A percentile compares a stretch with the other conserved stretches of the same genome.
phyloP scores from a whole-genome alignment of 2,329 filamentous ascomycete species.

The Madurella fahalii region DNA sequence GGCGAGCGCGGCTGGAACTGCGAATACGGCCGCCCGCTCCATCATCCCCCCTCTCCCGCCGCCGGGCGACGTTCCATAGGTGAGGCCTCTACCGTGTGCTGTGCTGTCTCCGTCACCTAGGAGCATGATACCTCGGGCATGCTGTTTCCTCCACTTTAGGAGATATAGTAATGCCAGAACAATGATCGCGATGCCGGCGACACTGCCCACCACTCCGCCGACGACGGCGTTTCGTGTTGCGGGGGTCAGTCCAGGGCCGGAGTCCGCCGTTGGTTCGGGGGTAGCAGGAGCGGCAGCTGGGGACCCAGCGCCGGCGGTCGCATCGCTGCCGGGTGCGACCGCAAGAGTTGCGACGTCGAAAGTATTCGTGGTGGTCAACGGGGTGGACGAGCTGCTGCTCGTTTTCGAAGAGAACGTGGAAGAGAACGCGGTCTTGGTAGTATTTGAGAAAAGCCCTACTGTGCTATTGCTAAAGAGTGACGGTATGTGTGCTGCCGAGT shows the following conservation, averaged over 20 bases:
- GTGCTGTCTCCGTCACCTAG: slow-evolving; percentile 38
- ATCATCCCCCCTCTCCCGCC: slow-evolving; percentile 37
- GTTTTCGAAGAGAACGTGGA: slow-evolving; percentile 31
- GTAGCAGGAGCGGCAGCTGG: slow-evolving; percentile 25
- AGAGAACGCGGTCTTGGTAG: slow-evolving; percentile 23
- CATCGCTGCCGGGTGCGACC: slow-evolving; percentile 14
- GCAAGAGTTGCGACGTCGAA: slow-evolving; percentile 27
- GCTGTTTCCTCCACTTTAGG: slow-evolving; percentile 53
- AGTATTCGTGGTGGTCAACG: slow-evolving; percentile 30
- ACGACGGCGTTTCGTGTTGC: slow-evolving; percentile 38
- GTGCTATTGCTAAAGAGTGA: slow-evolving; percentile 28
- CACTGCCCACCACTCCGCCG: slow-evolving; percentile 53
- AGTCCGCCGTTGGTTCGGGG: slow-evolving; percentile 21
- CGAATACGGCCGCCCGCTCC: slow-evolving; percentile 43
- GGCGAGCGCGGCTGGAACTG: slow-evolving; percentile 37
- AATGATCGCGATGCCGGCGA: slow-evolving; percentile 57
- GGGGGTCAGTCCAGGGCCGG: slow-evolving; percentile 26
- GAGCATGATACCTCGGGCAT: slow-evolving; percentile 38
- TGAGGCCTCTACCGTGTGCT: slow-evolving; percentile 22
- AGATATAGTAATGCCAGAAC: slow-evolving; percentile 50
- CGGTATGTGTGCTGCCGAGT: slow-evolving; percentile 12
- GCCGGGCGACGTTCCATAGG: slow-evolving; percentile 22
- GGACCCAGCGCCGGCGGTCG: slow-evolving; percentile 16
- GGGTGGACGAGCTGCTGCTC: slow-evolving; percentile 14
- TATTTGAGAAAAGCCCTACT: slow-evolving; percentile 26